Conservation (phyloP, 2,329 filamentous ascomycete species). For the Aspergillus latus region DNA sequence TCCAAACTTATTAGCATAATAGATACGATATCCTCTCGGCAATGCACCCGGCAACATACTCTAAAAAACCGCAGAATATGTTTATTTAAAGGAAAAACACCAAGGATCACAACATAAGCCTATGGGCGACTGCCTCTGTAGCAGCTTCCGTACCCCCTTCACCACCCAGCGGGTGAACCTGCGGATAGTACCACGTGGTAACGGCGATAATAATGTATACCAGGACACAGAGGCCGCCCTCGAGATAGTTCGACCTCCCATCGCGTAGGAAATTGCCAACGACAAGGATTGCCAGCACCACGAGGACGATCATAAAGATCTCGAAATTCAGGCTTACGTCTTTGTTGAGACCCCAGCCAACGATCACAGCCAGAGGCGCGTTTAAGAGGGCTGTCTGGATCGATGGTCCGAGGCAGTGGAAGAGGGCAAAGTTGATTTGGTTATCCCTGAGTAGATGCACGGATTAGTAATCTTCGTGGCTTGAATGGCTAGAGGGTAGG, state of each 20-base stretch:
- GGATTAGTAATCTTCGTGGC: constrained; percentile 12
- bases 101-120: neutral
- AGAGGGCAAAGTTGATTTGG: constrained; percentile 76
- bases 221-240: constrained; percentile 73
- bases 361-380: constrained; percentile 76
- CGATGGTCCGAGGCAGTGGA: constrained; percentile 81
- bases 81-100: neutral
- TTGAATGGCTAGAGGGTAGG: neutral
- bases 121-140: neutral
- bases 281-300: constrained; percentile 80
- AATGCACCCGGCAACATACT: too few species aligned
- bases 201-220: constrained; percentile 65
- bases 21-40: too few species aligned
- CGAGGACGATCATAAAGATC: constrained; percentile 77
- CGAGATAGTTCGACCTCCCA: constrained; percentile 86
- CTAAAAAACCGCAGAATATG: neutral
- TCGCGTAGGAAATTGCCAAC: constrained; percentile 86
- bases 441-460: constrained; percentile 37
- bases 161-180: constrained; percentile 38
- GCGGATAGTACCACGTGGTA: constrained; percentile 62
- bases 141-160: neutral
- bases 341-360: constrained; percentile 74
- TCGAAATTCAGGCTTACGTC: constrained; percentile 81
- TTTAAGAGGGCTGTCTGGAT: constrained; percentile 90
- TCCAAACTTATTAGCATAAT: too few species aligned